Conservation (phyloP, 176 grass and related monocot species). For the Oryza meridionalis region DNA sequence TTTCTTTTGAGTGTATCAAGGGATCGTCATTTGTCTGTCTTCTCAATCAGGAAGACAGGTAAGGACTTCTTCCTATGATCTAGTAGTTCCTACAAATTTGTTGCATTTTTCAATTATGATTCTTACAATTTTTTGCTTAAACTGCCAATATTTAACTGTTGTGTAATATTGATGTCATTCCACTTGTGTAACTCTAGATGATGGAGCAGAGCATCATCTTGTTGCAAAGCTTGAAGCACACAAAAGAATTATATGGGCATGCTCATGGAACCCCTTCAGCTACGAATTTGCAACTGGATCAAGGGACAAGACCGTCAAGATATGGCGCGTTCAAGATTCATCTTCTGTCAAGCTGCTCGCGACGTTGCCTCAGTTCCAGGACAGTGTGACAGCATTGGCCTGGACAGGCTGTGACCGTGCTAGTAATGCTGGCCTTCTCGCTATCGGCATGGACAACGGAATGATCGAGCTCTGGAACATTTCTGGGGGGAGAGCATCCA, state of each 20-base stretch:
- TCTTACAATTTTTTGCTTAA: neutral
- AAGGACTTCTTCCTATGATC: slow-evolving; percentile 21
- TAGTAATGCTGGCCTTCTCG: slow-evolving; percentile 61
- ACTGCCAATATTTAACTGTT: slow-evolving; percentile 13
- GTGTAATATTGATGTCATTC: slow-evolving; percentile 12
- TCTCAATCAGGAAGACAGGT: slow-evolving; percentile 68
- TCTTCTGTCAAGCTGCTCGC: slow-evolving; percentile 70
- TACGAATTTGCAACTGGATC: slow-evolving; percentile 95
- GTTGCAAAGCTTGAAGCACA: slow-evolving; percentile 81
- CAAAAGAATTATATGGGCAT: slow-evolving; percentile 99
- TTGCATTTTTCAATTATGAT: neutral
- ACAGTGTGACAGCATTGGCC: slow-evolving; percentile 93
- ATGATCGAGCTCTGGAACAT: slow-evolving; percentile 87
- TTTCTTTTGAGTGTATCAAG: slow-evolving; percentile 88
- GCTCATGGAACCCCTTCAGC: slow-evolving; percentile 86
- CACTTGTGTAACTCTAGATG: slow-evolving; percentile 45
- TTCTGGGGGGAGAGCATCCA: slow-evolving; percentile 40
- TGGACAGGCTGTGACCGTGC: slow-evolving; percentile 68
- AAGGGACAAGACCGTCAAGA: slow-evolving; percentile 96
- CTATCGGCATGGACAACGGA: slow-evolving; percentile 90
- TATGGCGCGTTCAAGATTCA: slow-evolving; percentile 67
- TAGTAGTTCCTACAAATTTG: slow-evolving; percentile 19
- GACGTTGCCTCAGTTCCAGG: slow-evolving; percentile 74
- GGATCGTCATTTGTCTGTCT: slow-evolving; percentile 82
- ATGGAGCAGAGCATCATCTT: slow-evolving; percentile 55